Evolutionary conservation across 768 basidiomycete genomes (phyloP).

Genomic region (Tubosaeta brunneosetosa): DNA sequence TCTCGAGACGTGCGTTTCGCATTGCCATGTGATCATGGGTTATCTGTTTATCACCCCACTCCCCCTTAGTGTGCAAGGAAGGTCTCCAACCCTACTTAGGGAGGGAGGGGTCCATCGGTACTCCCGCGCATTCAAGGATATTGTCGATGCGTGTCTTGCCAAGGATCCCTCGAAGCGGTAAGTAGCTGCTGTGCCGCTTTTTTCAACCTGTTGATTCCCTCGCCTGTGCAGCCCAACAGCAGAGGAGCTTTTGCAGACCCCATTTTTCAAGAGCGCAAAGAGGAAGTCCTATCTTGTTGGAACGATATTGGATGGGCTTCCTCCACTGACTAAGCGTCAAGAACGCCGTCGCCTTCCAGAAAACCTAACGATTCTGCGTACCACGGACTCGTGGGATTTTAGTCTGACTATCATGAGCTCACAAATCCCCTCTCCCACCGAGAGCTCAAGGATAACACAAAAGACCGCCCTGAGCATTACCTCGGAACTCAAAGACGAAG

Average conservation of each 20-base stretch:
- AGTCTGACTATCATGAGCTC: conserved; percentile 41
- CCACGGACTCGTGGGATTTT: conserved; percentile 84
- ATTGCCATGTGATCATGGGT: conserved; percentile 1
- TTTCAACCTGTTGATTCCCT: not conserved
- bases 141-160: conserved; percentile 74
- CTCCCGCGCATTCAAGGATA: conserved; percentile 76
- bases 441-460: conserved; percentile 3
- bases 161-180: conserved; percentile 82
- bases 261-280: conserved; percentile 78
- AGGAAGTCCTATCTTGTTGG: conserved; percentile 75
- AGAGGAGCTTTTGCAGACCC: conserved; percentile 65
- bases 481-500: conserved; percentile 4
- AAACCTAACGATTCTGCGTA: conserved; percentile 37
- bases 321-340: conserved; percentile 68
- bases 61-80: conserved; percentile 59
- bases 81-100: conserved; percentile 72
- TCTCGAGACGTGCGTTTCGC: conserved; percentile 57
- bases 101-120: conserved; percentile 70
- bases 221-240: conserved; percentile 64
- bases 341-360: conserved; percentile 52
- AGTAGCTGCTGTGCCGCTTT: conserved; percentile 1
- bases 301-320: conserved; percentile 68
- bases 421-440: conserved; percentile 16
- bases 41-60: not conserved
- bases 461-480: conserved; percentile 4